Base-by-base conservation (phyloP, 1,284 basidiomycete genomes). In the Phlebopus sp. region DNA sequence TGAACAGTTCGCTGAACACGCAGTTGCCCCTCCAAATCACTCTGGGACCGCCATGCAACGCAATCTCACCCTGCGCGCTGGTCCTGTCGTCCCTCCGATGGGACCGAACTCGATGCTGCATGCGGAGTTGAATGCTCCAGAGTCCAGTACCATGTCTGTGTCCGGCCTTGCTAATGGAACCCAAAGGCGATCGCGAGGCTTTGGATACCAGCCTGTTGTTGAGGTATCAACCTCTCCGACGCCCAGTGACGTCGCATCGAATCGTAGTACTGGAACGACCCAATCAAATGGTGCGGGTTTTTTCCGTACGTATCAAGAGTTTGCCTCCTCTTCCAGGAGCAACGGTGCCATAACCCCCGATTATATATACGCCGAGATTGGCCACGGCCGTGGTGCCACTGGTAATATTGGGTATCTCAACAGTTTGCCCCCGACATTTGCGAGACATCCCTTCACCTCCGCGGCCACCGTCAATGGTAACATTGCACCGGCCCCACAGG, bases 351-450 rank as follows among this genome's bases (percentile, higher is more conserved):
- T 82, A 61, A 88, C 86, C 5, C 85, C 86, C 14, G 86, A 89
- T 58, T 71, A 87, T 41, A 75, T 84, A 51, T 87, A 77, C 54
- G 85, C 86, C 2, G 86, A 90, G 59, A 82, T 87, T 49, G 86
- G 86, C 8, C 85, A 87, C 57, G 86, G 84, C 5, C 74, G 82
- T 27, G 83, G 82, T 13, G 68, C 73, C 23, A 72, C 70, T 17
- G 55, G 44, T 37, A 31, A 49, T 37, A 45, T 50, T 17, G 60
- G 53, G 45, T 53, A 57, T 15, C 30, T 32, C 47, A 56, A 53
- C 43, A 42, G 50, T 35, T 44, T 54, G 6, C 48, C 54, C 8
- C 46, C 49, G 32, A 39, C 19, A 15, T 47, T 55, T 42, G 44
- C 44, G n/a, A 58, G 59, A 48, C 58, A 58, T 42, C 19, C 49